Conservation (phyloP, 202 grass and related monocot species). For the Schoenoplectus tabernaemontani region DNA sequence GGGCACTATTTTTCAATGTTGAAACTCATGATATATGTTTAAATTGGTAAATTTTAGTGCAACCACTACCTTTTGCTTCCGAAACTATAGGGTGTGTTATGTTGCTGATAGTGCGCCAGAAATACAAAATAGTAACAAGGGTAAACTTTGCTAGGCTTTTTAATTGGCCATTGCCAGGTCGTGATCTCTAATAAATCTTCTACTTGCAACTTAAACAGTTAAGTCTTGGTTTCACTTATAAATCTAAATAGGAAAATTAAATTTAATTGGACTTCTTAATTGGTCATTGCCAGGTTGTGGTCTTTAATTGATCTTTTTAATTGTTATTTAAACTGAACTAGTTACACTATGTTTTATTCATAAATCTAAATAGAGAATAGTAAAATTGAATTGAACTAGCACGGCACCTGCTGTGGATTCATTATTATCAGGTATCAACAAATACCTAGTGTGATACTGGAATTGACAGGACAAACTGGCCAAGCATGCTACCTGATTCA, state of each 20-base stretch:
- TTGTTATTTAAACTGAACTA: not conserved
- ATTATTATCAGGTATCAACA: not conserved
- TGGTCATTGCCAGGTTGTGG: not conserved
- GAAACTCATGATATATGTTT: constrained; percentile 2
- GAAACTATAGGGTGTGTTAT: not conserved
- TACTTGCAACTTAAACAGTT: not conserved
- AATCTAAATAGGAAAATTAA: not conserved
- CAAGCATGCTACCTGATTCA: no score
- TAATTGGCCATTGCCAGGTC: not conserved
- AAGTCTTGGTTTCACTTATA: not conserved
- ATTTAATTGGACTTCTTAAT: not conserved
- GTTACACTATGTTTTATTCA: not conserved
- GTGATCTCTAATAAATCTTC: not conserved
- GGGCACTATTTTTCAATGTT: not conserved
- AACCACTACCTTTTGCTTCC: not conserved
- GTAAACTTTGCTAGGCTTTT: not conserved
- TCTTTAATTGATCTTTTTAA: not conserved
- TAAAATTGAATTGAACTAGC: not conserved
- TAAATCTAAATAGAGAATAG: not conserved
- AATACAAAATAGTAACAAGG: not conserved
- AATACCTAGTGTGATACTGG: not conserved
- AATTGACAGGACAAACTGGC: not conserved
- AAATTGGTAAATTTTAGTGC: not conserved
- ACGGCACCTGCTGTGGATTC: not conserved
- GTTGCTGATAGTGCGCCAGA: not conserved